Evolutionary conservation across 306 rosid genomes (phyloP), one percentile per base, ranked within the genome.

Genomic region (Pterocarpus macrocarpus): DNA sequence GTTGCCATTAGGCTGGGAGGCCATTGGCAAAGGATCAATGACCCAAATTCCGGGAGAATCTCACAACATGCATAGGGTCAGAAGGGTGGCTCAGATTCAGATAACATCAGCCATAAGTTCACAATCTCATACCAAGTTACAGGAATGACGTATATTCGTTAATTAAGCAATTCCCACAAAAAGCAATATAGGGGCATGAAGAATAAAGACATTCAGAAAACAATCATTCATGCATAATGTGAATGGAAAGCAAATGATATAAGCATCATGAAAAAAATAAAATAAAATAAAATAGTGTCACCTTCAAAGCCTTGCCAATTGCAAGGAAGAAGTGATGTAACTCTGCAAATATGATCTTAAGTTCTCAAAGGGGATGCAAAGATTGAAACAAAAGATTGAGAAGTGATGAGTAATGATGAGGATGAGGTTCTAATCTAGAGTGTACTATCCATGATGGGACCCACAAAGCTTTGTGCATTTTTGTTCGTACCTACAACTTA

Each of bases 161-260:
- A 41, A 55, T 55, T 53, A 63, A 62, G 49, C 81, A 79, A 59
- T 28, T 28, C 59, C 68, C 16, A 73, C 33, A 73, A 3, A 59
- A 4, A 79, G 39, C 52, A 73, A 17, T 11, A 41, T 28, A 34
- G 44, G 28, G 1, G 28, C 28, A 22, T 22, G 28, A 22, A 22
- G 28, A 22, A 22, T 22, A 1, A 22, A 22, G 28, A 22, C 28
- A 22, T 22, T 22, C 28, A 22, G 66, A 76, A 75, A 71, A 82
- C 34, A 14, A 64, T 5, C 5, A 53, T 28, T 67, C 5, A 3
- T 64, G 38, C 22, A 28, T 44, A 5, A 16, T 33, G 34, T 58
- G 2, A 47, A n/a, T 30, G 33, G n/a, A 16, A 41, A 41, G 45
- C 9, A 59, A 67, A 33, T 9, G 43, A 55, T 34, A 41, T 41